Base-by-base conservation (phyloP, 2,329 filamentous ascomycete genomes). In the Seiridium unicorne region DNA sequence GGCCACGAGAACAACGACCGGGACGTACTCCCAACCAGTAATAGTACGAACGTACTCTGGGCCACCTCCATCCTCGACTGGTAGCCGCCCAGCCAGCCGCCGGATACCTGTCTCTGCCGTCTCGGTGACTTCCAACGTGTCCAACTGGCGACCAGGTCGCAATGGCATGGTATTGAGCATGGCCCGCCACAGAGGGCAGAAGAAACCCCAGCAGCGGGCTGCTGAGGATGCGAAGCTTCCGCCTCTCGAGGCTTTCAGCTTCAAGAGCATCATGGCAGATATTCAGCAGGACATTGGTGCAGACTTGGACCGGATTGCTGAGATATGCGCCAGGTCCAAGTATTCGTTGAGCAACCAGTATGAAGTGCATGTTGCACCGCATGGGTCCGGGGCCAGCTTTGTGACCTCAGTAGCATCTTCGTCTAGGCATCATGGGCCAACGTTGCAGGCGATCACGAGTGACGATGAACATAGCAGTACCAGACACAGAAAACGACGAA, bases 301-400 rank as follows among this genome's bases (percentile, higher is more conserved):
- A 10, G 84, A 88, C 66, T 74, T 89, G 55, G 85, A 89, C 62
- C 81, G 84, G 46, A 89, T 89, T 66, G 86, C 86, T 9, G 86
- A 89, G 70, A 89, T 89, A 38, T 89, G 86, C 72, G 86, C 86
- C 44, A 79, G 84, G 40, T 88, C 85, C 10, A 80, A 83, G 48
- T 89, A 88, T 70, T 88, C 85, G 46, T 70, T 89, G 56, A 88
- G 85, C 71, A 87, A 88, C 69, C 86, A 89, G 68, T 88, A 89
- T 66, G 86, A 88, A 66, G 84, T 87, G 5, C 86, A 89, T 65
- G 83, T 88, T 61, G 76, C 82, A 10, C 86, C 86, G 11, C 86
- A 88, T 65, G 85, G 85, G 26, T 84, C 83, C 1, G 84, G 86
- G 3, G 71, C 81, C 1, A 73, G 76, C 1, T 84, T 86, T 61